Evolutionary conservation across 106 monocot species (phyloP).

Genomic region (Dendrobium huoshanense): DNA sequence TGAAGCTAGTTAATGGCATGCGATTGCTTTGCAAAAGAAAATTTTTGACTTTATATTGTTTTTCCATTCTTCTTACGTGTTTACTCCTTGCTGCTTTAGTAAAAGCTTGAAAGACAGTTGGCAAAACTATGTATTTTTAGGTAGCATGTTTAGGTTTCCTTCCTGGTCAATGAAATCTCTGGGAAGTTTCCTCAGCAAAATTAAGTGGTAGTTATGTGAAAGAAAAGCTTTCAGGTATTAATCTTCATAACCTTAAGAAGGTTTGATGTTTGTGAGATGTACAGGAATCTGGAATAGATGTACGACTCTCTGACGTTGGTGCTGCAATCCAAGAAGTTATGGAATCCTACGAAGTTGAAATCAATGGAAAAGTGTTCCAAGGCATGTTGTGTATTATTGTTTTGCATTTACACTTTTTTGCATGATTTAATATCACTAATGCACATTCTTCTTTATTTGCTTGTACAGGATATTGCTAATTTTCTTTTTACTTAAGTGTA

Average conservation of each 20-base stretch:
- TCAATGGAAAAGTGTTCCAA: slow-evolving; percentile 92
- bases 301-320: slow-evolving; percentile 89
- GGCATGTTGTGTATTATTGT: slow-evolving; percentile 28
- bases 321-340: slow-evolving; percentile 98
- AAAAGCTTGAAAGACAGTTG: background rate
- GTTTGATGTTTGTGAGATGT: slow-evolving; percentile 1
- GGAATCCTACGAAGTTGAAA: slow-evolving; percentile 98
- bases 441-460: background rate
- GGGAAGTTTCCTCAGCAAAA: background rate
- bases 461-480: background rate
- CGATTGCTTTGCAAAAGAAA: background rate
- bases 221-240: background rate
- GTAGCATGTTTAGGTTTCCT: background rate
- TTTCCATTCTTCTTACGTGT: background rate
- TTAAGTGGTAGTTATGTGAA: background rate
- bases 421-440: background rate
- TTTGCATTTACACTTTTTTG: slow-evolving; percentile 1
- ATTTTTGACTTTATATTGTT: background rate
- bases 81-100: background rate
- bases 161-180: background rate
- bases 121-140: background rate
- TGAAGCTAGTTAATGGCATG: background rate
- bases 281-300: slow-evolving; percentile 98
- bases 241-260: background rate
- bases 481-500: background rate